Base-by-base conservation (phyloP, 352 stramenopile genomes). In the Pythium apleroticum region DNA sequence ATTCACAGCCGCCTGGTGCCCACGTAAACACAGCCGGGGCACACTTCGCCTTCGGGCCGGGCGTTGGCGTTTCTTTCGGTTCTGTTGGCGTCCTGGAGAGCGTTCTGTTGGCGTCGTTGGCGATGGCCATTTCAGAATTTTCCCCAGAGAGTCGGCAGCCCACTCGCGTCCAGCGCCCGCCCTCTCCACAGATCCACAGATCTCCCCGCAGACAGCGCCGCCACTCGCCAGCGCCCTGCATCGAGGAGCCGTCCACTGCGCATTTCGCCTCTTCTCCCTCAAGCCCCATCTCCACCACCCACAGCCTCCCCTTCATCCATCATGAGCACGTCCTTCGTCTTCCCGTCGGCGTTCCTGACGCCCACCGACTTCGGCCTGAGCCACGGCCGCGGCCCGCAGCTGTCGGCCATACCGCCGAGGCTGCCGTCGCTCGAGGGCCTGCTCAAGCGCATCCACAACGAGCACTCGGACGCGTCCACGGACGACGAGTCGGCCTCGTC, bases 391-490 rank as follows among this genome's bases (percentile, higher is more conserved):
- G 35, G 20, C 8, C 48, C 57, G 19, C 33, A 59, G 19, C 68
- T 59, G 64, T 72, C 55, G 60, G 20, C 49, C 8, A 33, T 65
- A 24, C 72, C 62, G 58, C 48, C 74, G 25, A 90, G 82, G 69
- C 66, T 90, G 45, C 81, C 81, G 53, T 88, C 81, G 54, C 81
- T 90, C 55, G 73, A 81, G 37, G 79, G 81, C 0, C 63, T 90
- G 39, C 77, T 90, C 22, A 88, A 84, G 71, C 77, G 85, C 57
- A 86, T 90, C 69, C 81, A 90, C 59, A 31, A 56, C 53, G 57
- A 65, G 20, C 12, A 49, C 50, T 20, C 35, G 8, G 22, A 61
- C 49, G 59, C 52, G 3, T 74, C 72, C 46, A 66, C 60, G 27
- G 60, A 66, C 60, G 60, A 66, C 52, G 60, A 66, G 60, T 66